Percentiles rank a stretch among this genome's conserved stretches.
Conservation (phyloP, 805 yeast genomes). For the Kodamaea sagamina region DNA sequence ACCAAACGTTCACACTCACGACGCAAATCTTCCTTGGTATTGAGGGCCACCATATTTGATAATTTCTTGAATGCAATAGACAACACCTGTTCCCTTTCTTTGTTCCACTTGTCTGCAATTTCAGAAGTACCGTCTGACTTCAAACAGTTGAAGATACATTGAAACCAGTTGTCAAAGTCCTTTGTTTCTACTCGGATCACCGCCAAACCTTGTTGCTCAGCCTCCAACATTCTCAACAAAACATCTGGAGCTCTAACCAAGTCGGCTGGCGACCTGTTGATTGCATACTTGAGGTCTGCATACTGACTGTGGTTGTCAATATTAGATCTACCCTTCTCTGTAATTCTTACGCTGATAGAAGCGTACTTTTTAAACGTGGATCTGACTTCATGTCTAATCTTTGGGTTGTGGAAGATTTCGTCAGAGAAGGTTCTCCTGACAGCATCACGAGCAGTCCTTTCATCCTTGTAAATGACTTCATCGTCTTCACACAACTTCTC, state of each 20-base stretch:
- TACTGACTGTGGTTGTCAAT: slow-evolving; percentile 81
- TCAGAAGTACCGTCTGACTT: slow-evolving; percentile 80
- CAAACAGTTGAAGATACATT: slow-evolving; percentile 49
- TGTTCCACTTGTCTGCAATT: slow-evolving; percentile 78
- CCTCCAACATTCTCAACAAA: slow-evolving; percentile 86
- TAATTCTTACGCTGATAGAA: slow-evolving; percentile 68
- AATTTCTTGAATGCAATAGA: slow-evolving; percentile 67
- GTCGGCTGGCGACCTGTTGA: slow-evolving; percentile 75
- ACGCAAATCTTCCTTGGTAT: slow-evolving; percentile 80
- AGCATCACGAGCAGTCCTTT: slow-evolving; percentile 66
- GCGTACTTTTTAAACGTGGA: slow-evolving; percentile 64
- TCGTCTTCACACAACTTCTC: slow-evolving; percentile 46
- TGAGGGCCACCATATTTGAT: slow-evolving; percentile 65
- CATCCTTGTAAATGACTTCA: slow-evolving; percentile 55
- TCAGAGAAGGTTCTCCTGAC: slow-evolving; percentile 76
- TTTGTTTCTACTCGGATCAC: slow-evolving; percentile 61
- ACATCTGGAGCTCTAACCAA: slow-evolving; percentile 75
- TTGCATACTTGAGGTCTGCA: slow-evolving; percentile 89
- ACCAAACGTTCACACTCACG: slow-evolving; percentile 73
- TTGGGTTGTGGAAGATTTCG: slow-evolving; percentile 78
- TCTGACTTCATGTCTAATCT: slow-evolving; percentile 70
- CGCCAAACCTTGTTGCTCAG: slow-evolving; percentile 77
- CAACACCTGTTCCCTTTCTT: slow-evolving; percentile 66
- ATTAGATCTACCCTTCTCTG: slow-evolving; percentile 69
- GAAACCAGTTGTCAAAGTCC: slow-evolving; percentile 43